phyloP scores from a whole-genome alignment of 2,329 filamentous ascomycete genomes.

The Aspergillus pseudotamarii region DNA sequence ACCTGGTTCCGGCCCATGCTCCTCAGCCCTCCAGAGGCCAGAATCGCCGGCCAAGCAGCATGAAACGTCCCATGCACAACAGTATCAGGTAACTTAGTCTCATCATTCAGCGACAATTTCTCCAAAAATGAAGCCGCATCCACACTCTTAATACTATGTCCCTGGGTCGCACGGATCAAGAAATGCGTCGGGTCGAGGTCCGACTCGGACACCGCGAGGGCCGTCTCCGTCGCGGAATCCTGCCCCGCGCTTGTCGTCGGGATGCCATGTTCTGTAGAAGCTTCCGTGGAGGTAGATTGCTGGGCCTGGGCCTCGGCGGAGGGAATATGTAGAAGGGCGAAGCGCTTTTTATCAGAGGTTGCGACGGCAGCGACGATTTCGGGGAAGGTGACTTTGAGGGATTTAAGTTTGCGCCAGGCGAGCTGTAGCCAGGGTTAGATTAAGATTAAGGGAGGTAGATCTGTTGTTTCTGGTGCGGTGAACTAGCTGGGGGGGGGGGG shows the following conservation, averaged over 20 bases:
- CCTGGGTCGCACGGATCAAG: slow-evolving; percentile 93
- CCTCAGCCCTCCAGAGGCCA: slow-evolving; percentile 74
- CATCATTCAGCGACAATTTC: slow-evolving; percentile 63
- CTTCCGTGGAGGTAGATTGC: slow-evolving; percentile 16
- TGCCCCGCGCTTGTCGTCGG: slow-evolving; percentile 34
- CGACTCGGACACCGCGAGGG: slow-evolving; percentile 40
- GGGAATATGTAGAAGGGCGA: slow-evolving; percentile 68
- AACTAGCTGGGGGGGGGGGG: background rate
- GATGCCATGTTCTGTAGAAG: background rate
- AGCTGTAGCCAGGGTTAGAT: slow-evolving; percentile 45
- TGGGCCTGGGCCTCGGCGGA: slow-evolving; percentile 19
- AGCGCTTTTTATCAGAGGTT: slow-evolving; percentile 88
- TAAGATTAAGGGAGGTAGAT: background rate
- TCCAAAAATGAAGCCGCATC: slow-evolving; percentile 72
- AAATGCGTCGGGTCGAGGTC: slow-evolving; percentile 69
- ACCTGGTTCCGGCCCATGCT: slow-evolving; percentile 86
- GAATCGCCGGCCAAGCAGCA: slow-evolving; percentile 73
- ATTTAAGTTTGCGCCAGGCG: slow-evolving; percentile 62
- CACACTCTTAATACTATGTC: slow-evolving; percentile 77
- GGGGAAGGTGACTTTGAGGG: slow-evolving; percentile 70
- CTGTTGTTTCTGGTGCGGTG: background rate
- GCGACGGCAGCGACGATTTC: slow-evolving; percentile 73
- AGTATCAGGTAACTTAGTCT: slow-evolving; percentile 58
- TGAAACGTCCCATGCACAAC: slow-evolving; percentile 92
- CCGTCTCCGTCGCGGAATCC: slow-evolving; percentile 33